Base-by-base conservation (phyloP, 2,329 filamentous ascomycete genomes). In the Metarhizium album region DNA sequence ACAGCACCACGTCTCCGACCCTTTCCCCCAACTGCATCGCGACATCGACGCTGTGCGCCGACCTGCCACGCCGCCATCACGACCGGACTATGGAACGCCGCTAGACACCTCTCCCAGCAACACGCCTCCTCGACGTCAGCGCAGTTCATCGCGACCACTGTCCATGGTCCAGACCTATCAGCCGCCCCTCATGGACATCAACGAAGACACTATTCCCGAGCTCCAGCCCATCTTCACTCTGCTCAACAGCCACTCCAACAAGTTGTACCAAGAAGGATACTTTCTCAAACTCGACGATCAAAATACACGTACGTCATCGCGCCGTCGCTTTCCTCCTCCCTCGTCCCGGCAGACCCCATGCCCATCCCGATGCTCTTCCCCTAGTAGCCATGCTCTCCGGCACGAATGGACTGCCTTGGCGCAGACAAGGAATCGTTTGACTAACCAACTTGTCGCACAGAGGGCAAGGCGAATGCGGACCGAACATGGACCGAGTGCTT, bases 181-280 rank as follows among this genome's bases (percentile, higher is more conserved):
- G 60, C 88, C 90, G 63, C 86, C 86, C 63, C 71, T 90, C 66
- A 90, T 95, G 84, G 87, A 95, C 62, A 77, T 93, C 56, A 82
- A 80, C 62, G 78, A 84, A 58, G 89, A 96, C 64, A 95, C 88
- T 29, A 82, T 93, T 55, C 90, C 93, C 37, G 93, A 98, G 74
- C 76, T 98, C 55, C 86, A 90, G 70, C 91, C 90, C 56, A 90
- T 97, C 61, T 97, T 97, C 69, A 87, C 82, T 54, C 93, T 89
- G 64, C 78, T 98, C 57, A 97, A 95, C 70, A 93, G 86, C 69
- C 93, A 98, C 67, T 85, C 83, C 52, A 96, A 96, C 69, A 97
- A 97, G 71, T 74, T 97, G 51, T 98, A 97, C 66, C 90, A 96
- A 60, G 93, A 98, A 70, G 93, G 93, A 37, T 98, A 97, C 64